Base-by-base conservation (phyloP, 352 stramenopile genomes). In the Pythium coloratum region DNA sequence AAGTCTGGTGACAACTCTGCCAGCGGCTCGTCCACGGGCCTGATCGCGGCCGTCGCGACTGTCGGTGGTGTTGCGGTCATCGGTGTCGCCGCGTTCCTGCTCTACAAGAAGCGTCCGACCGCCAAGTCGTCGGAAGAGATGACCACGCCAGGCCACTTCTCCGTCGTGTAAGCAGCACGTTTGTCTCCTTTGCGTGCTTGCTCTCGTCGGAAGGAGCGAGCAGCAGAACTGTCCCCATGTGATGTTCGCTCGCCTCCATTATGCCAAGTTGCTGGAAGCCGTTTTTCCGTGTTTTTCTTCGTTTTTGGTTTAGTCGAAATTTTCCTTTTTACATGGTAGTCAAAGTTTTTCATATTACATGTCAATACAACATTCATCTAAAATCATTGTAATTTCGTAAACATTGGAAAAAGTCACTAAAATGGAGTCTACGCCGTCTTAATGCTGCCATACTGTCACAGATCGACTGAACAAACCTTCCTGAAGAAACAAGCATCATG, bases 51-150 rank as follows among this genome's bases (percentile, higher is more conserved):
- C 32, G 55, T 59, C 16, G 62, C 62, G 28, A 53, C 62, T 7
- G 62, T 68, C 32, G 63, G 46, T 18, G 55, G 63, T 24, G 63
- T 69, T n/a, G 63, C 63, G 20, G 47, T 64, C 51, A 33, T 69
- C 26, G 55, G 34, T 51, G 63, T 57, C 6, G 63, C 63, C 13
- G 49, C 62, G 44, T 63, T 69, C 47, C 46, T 64, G 16, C 42
- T 64, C 28, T 42, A 69, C 55, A 69, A 69, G 63, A 63, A 69
- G 63, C 54, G 55, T 9, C 55, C 34, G 5, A 14, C n/a, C 2
- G 55, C 55, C 10, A 33, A 14, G 24, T 20, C 63, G 3, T 44
- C 32, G 46, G 55, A 54, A 9, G 55, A 38, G 5, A 58, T 62
- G 34, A 40, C 60, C 44, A 69, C 63, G 32, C 63, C 63, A 14